Conservation (phyloP, 2,329 filamentous ascomycete species). For the Sclerotinia nivalis region DNA sequence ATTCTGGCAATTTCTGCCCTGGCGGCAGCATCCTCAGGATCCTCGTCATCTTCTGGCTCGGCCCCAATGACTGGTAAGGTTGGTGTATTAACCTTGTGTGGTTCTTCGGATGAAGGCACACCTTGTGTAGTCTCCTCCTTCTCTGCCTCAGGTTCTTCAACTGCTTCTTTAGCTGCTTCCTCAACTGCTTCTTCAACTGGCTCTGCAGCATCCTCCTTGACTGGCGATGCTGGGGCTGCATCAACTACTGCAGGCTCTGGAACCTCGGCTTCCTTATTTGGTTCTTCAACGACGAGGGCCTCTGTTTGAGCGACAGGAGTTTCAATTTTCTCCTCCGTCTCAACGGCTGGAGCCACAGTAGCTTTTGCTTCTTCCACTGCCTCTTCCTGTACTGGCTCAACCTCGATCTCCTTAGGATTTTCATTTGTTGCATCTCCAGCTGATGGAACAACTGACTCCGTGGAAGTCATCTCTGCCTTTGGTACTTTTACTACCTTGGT, state of each 20-base stretch:
- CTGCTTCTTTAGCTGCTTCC: constrained; percentile 4
- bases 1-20: constrained; percentile 35
- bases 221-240: neutral
- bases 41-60: constrained; percentile 24
- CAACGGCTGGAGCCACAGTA: constrained; percentile 1
- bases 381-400: constrained; percentile 16
- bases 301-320: neutral
- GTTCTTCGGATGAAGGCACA: constrained; percentile 1
- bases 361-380: constrained; percentile 3
- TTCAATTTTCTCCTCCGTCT: constrained; percentile 3
- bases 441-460: constrained; percentile 33
- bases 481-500: constrained; percentile 25
- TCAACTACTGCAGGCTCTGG: constrained; percentile 14
- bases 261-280: constrained; percentile 9
- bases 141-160: constrained; percentile 2
- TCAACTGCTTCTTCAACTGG: constrained; percentile 10
- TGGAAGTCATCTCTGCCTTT: constrained; percentile 28
- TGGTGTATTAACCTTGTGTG: constrained; percentile 3
- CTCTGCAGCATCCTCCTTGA: neutral
- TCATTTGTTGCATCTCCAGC: constrained; percentile 27
- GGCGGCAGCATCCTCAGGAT: constrained; percentile 35
- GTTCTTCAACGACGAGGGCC: constrained; percentile 1
- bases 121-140: neutral
- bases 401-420: constrained; percentile 16
- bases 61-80: neutral